These are phyloP conservation scores for Musa beccarii DNA, from an alignment of 176 grass and related monocot species.

Conservation along the genomic window DNA sequence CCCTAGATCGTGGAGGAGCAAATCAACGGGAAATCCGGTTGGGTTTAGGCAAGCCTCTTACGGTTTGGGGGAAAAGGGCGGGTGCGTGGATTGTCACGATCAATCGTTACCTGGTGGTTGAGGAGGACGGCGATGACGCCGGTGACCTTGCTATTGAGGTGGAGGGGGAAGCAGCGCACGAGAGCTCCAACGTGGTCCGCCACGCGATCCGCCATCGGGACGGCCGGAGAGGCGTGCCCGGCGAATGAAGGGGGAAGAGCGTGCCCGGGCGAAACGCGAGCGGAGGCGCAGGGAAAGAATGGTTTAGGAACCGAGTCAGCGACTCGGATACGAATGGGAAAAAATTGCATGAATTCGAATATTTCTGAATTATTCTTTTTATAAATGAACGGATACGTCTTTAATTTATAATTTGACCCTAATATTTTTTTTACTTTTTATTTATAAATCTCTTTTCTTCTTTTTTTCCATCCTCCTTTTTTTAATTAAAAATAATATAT, in stretches of 20 bases:
- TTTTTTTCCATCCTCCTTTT: no score
- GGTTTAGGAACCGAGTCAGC: no score
- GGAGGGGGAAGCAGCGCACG: not conserved
- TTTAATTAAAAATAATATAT: no score
- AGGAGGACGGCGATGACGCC: not conserved
- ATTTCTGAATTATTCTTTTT: no score
- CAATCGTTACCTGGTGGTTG: not conserved
- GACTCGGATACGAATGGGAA: no score
- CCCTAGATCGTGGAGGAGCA: conserved; percentile 22
- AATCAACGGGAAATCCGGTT: not conserved
- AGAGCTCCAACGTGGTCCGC: not conserved
- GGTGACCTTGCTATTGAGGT: not conserved
- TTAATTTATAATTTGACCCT: no score
- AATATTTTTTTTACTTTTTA: no score
- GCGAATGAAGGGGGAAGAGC: not conserved
- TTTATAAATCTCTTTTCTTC: no score
- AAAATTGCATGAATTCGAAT: no score
- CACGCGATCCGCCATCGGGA: conserved; percentile 8
- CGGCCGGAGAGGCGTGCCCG: not conserved
- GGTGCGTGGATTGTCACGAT: not conserved
- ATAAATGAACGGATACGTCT: no score
- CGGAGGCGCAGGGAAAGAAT: not conserved
- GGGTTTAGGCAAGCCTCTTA: not conserved
- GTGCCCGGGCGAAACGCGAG: not conserved
- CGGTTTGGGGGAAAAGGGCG: not conserved